Conservation (phyloP, 2,329 filamentous ascomycete species). For the Pseudovirgaria hyperparasitica region DNA sequence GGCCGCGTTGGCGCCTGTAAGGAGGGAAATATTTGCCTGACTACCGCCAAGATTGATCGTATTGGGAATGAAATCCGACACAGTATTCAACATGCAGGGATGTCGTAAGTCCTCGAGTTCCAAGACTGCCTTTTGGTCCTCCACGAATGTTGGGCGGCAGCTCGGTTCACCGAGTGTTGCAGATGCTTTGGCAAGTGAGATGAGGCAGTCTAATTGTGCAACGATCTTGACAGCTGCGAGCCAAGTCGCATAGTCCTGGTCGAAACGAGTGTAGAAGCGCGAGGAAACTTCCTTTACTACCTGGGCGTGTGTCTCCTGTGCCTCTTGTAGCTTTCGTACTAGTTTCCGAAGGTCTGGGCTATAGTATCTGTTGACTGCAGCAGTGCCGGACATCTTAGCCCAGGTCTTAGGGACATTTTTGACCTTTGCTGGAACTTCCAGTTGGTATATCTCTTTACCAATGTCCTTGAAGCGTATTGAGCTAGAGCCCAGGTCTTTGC, state of each 20-base stretch:
- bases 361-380: constrained; percentile 86
- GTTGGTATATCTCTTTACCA: constrained; percentile 93
- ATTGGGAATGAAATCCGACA: constrained; percentile 93
- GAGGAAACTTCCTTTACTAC: constrained; percentile 76
- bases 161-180: constrained; percentile 71
- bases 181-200: constrained; percentile 84
- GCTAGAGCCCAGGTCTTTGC: constrained; percentile 61
- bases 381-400: constrained; percentile 93
- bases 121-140: constrained; percentile 73
- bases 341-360: constrained; percentile 70
- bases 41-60: constrained; percentile 77
- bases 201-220: constrained; percentile 85
- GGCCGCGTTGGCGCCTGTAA: constrained; percentile 93
- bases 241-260: constrained; percentile 76
- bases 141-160: constrained; percentile 78
- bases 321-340: constrained; percentile 81
- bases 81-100: constrained; percentile 81
- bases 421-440: constrained; percentile 75
- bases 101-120: constrained; percentile 88
- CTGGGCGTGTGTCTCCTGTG: constrained; percentile 85
- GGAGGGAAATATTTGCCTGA: constrained; percentile 69
- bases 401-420: constrained; percentile 74
- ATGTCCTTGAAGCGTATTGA: constrained; percentile 51
- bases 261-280: constrained; percentile 78
- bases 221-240: constrained; percentile 80